Conservation (phyloP, 1,139 yeast species). For the Hyphopichia fennica region DNA sequence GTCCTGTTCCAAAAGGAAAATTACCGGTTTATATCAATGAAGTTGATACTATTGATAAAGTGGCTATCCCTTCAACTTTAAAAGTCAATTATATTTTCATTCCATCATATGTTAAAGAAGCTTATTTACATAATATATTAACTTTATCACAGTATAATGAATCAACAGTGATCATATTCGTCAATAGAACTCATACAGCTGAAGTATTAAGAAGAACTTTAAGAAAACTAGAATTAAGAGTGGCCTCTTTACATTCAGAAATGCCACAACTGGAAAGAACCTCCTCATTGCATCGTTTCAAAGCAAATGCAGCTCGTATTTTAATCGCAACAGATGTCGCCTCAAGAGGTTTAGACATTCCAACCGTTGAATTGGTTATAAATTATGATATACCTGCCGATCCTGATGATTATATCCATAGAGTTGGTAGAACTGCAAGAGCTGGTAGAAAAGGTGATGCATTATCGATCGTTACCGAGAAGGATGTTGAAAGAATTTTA, state of each 20-base stretch:
- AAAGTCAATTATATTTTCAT: slow-evolving; percentile 53
- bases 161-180: slow-evolving; percentile 80
- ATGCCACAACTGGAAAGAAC: slow-evolving; percentile 93
- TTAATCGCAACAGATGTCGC: slow-evolving; percentile 96
- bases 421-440: slow-evolving; percentile 99
- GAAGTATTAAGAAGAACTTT: slow-evolving; percentile 79
- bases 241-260: slow-evolving; percentile 90
- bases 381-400: slow-evolving; percentile 95
- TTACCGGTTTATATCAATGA: slow-evolving; percentile 77
- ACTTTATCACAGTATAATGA: slow-evolving; percentile 61
- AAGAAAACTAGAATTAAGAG: slow-evolving; percentile 70
- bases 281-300: slow-evolving; percentile 84
- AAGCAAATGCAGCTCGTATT: slow-evolving; percentile 92
- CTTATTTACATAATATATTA: slow-evolving; percentile 72
- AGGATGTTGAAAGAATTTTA: slow-evolving; percentile 77
- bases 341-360: slow-evolving; percentile 95
- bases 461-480: slow-evolving; percentile 74
- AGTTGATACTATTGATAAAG: slow-evolving; percentile 66
- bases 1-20: slow-evolving; percentile 60
- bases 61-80: slow-evolving; percentile 79
- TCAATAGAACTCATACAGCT: slow-evolving; percentile 86
- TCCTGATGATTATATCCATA: slow-evolving; percentile 93
- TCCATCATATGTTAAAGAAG: slow-evolving; percentile 89
- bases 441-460: slow-evolving; percentile 75
- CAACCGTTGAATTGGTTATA: slow-evolving; percentile 82